Conservation (phyloP, 441 rosid genomes). For the California macrophylla region DNA sequence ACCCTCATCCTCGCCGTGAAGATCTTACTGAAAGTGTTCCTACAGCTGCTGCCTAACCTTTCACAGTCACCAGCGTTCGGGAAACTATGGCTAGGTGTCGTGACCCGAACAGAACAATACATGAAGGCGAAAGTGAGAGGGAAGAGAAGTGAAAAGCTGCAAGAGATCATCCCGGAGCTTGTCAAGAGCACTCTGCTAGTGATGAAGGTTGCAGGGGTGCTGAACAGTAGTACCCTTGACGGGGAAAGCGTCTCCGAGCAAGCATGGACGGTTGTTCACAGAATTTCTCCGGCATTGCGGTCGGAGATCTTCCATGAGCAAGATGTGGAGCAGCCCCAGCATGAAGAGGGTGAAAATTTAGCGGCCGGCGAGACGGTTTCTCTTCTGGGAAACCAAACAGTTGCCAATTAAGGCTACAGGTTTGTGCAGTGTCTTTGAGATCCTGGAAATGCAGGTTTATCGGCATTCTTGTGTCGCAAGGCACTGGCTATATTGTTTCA, state of each 20-base stretch:
- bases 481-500: too few species aligned
- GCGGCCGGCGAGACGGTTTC: background rate
- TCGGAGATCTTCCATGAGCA: conserved; percentile 67
- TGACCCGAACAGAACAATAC: conserved; percentile 72
- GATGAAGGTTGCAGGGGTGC: conserved; percentile 70
- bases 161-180: conserved; percentile 61
- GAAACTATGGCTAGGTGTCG: conserved; percentile 83
- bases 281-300: conserved; percentile 57
- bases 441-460: too few species aligned
- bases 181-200: conserved; percentile 66
- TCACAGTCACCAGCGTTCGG: conserved; percentile 64
- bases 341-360: conserved; percentile 7
- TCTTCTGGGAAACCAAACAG: too few species aligned
- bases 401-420: too few species aligned
- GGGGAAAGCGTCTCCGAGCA: conserved; percentile 88
- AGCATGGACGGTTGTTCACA: conserved; percentile 78
- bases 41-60: conserved; percentile 54
- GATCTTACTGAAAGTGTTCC: conserved; percentile 60
- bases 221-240: conserved; percentile 59
- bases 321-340: conserved; percentile 33
- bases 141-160: conserved; percentile 69
- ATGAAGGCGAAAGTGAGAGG: conserved; percentile 73
- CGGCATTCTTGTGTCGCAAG: too few species aligned
- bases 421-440: too few species aligned
- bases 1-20: conserved; percentile 60